Evolutionary conservation across 2,329 filamentous ascomycete genomes (phyloP), one percentile per base, ranked within the genome.

Genomic region (Botrytis paeoniae): DNA sequence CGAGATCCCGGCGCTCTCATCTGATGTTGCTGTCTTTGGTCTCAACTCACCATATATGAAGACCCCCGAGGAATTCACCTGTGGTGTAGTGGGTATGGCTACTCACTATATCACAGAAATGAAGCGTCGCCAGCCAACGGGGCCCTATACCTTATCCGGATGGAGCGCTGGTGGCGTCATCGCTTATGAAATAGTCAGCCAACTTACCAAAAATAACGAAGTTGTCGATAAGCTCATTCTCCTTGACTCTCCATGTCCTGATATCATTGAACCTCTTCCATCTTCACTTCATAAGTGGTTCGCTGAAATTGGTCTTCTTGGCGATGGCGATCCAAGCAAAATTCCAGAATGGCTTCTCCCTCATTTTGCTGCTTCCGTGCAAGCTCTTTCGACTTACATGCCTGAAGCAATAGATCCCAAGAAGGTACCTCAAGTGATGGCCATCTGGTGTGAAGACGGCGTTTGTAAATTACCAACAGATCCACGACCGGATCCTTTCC

Each of bases 91-190:
- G 77, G 89, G 89, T 39, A 88, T 91, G 80, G 88, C 89, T 9
- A 82, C 86, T 76, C 87, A 90, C 79, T 92, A 91, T 81, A 87
- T 92, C 57, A 83, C 85, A 7, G 91, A 93, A 82, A 92, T 94
- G 81, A 90, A 89, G 81, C 87, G 89, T 8, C 90, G 91, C 69
- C 91, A 94, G 81, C 89, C 91, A 4, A 79, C 84, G 35, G 92
- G 92, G 0, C 89, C 91, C 0, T 93, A 93, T 81, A 86, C 86
- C 69, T 82, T 94, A 1, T 87, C 89, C 25, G 92, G 92, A 37
- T 94, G 92, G 92, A 92, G 89, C n/a, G 92, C 91, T 1, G 92
- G 92, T 39, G 92, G 92, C 51, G 90, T 93, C 65, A 89, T 91
- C 74, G 91, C 91, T 60, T 93, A 88, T 78, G 89, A 92, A 77